These are phyloP conservation scores for Heimioporus sp. DNA, from an alignment of 768 basidiomycete genomes.

Conservation along the genomic window DNA sequence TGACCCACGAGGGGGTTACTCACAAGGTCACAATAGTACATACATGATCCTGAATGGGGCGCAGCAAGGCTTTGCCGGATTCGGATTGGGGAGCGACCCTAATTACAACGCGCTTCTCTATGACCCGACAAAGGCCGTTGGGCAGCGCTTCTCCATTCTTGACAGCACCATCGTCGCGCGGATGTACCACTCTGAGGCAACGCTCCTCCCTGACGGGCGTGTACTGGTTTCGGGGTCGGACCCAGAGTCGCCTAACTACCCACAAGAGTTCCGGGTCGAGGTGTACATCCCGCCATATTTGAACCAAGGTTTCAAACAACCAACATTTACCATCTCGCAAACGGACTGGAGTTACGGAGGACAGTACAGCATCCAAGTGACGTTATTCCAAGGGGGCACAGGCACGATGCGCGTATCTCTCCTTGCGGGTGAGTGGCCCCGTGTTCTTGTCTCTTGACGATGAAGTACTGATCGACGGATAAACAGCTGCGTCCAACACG, in stretches of 20 bases:
- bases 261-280: slow-evolving; percentile 76
- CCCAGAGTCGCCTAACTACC: slow-evolving; percentile 58
- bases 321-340: slow-evolving; percentile 52
- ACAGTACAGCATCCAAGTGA: slow-evolving; percentile 50
- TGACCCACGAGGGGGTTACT: slow-evolving; percentile 1
- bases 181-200: slow-evolving; percentile 77
- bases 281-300: slow-evolving; percentile 90
- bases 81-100: slow-evolving; percentile 64
- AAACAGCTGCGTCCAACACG: slow-evolving; percentile 65
- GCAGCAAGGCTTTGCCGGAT: slow-evolving; percentile 66
- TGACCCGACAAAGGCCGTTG: slow-evolving; percentile 58
- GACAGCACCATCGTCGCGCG: slow-evolving; percentile 69
- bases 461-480: background rate
- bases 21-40: slow-evolving; percentile 48
- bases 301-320: slow-evolving; percentile 58
- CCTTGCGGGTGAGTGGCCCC: slow-evolving; percentile 50
- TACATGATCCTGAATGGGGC: slow-evolving; percentile 78
- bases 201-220: slow-evolving; percentile 71
- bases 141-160: slow-evolving; percentile 64
- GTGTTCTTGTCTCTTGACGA: background rate
- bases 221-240: slow-evolving; percentile 78
- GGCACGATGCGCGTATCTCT: slow-evolving; percentile 59
- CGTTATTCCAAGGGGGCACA: slow-evolving; percentile 39
- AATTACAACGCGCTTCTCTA: slow-evolving; percentile 67
- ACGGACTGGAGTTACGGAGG: slow-evolving; percentile 65